Percentiles rank a stretch among this genome's conserved stretches.
Conservation (phyloP, 2,329 filamentous ascomycete genomes). For the Aspergillus nomiae region DNA sequence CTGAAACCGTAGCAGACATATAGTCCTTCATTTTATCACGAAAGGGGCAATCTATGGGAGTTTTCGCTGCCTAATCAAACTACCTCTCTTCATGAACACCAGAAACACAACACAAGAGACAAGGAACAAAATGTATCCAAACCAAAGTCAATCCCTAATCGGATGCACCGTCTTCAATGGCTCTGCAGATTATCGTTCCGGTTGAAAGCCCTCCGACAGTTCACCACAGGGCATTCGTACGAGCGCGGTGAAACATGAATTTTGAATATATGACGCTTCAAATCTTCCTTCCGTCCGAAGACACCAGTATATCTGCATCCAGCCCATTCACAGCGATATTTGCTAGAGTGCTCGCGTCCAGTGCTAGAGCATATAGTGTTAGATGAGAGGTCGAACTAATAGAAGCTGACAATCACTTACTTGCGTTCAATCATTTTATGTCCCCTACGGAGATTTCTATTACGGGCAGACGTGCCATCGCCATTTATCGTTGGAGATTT, state of each 20-base stretch:
- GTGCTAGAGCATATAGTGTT: background rate
- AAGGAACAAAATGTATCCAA: background rate
- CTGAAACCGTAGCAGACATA: fast-evolving
- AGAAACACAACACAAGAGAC: too few relatives aligned
- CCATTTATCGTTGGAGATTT: too few relatives aligned
- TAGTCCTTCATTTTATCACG: background rate
- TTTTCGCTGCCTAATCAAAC: background rate
- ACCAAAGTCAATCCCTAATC: background rate
- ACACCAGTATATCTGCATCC: background rate
- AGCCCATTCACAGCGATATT: slow-evolving; percentile 4
- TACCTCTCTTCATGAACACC: background rate
- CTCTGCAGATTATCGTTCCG: slow-evolving; percentile 8
- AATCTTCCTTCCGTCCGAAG: slow-evolving; percentile 6
- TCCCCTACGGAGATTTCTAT: background rate
- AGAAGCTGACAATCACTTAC: background rate
- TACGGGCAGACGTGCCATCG: too few relatives aligned
- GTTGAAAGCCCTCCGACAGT: slow-evolving; percentile 3
- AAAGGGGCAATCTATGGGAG: background rate
- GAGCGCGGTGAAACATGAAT: slow-evolving; percentile 2
- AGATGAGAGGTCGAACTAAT: background rate
- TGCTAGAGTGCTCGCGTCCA: too few relatives aligned
- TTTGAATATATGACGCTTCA: slow-evolving; percentile 3
- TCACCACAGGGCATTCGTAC: background rate
- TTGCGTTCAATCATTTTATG: background rate
- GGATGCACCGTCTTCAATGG: slow-evolving; percentile 1